These are phyloP conservation scores for Heliocybe sulcata DNA, from an alignment of 1,284 basidiomycete species.

Conservation along the genomic window DNA sequence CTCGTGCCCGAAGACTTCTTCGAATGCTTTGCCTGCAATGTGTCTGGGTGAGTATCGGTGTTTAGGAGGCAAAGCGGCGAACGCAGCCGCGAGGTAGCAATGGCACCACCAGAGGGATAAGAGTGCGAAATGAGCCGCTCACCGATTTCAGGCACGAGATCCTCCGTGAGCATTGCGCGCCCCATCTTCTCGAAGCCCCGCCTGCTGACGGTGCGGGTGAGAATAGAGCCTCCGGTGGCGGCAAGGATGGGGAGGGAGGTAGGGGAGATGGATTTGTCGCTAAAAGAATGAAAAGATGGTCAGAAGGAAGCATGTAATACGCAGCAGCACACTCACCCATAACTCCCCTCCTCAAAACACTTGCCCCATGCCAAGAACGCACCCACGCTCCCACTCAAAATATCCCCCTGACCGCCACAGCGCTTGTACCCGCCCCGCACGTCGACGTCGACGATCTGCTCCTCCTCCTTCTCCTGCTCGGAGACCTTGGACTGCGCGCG, in stretches of 20 bases:
- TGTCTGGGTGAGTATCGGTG: too few species aligned
- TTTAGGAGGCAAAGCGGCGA: too few species aligned
- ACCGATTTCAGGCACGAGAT: not conserved
- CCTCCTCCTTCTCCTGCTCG: slow-evolving; percentile 31
- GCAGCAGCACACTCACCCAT: slow-evolving; percentile 55
- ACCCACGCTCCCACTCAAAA: slow-evolving; percentile 83
- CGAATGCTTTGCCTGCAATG: slow-evolving; percentile 74
- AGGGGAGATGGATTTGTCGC: slow-evolving; percentile 43
- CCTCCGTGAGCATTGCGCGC: slow-evolving; percentile 9
- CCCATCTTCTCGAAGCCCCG: slow-evolving; percentile 72
- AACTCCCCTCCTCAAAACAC: slow-evolving; percentile 81
- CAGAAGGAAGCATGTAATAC: too few species aligned
- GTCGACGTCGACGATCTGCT: slow-evolving; percentile 61
- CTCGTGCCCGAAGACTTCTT: slow-evolving; percentile 63
- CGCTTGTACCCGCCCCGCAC: slow-evolving; percentile 81
- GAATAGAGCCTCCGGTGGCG: slow-evolving; percentile 82
- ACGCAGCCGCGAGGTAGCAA: too few species aligned
- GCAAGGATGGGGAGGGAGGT: slow-evolving; percentile 77
- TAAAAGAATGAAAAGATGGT: slow-evolving; percentile 11
- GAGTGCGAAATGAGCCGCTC: not conserved
- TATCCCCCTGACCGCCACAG: slow-evolving; percentile 94
- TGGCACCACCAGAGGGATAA: too few species aligned
- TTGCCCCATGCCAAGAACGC: slow-evolving; percentile 92
- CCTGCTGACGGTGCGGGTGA: slow-evolving; percentile 80
- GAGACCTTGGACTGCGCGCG: slow-evolving; percentile 16